Conservation (phyloP, 352 stramenopile species). For the Globisporangium nagaii region DNA sequence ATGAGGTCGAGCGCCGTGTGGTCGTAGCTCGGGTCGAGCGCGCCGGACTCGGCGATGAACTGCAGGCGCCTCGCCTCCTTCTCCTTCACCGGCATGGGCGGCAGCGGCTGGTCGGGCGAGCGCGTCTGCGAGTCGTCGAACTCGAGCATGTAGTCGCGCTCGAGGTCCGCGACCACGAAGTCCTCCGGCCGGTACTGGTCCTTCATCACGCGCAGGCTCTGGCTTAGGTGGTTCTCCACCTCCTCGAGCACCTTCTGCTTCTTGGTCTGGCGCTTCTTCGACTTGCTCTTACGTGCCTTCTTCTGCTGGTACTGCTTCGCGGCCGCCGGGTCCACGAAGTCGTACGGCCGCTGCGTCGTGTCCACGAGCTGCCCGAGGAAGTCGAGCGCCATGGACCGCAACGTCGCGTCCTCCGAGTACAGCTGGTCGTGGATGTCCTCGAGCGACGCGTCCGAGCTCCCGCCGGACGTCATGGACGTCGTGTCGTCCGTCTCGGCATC, state of each 20-base stretch:
- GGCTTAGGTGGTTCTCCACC: constrained; percentile 40
- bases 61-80: constrained; percentile 42
- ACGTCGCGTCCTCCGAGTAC: constrained; percentile 30
- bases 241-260: constrained; percentile 28
- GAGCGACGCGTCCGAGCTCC: constrained; percentile 16
- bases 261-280: constrained; percentile 13
- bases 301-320: constrained; percentile 1
- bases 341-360: neutral
- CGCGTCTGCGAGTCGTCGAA: constrained; percentile 31
- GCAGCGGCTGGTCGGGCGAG: constrained; percentile 32
- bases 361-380: constrained; percentile 32
- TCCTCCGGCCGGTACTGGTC: constrained; percentile 11
- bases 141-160: constrained; percentile 39
- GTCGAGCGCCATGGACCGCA: constrained; percentile 36
- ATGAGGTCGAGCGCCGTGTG: constrained; percentile 44
- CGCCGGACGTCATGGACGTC: constrained; percentile 23
- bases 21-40: constrained; percentile 38
- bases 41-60: constrained; percentile 40
- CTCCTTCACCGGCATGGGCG: constrained; percentile 23
- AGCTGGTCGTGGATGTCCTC: constrained; percentile 30
- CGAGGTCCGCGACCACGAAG: constrained; percentile 3
- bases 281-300: neutral
- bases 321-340: constrained; percentile 6
- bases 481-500: constrained; percentile 23
- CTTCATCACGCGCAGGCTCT: constrained; percentile 16